These are phyloP conservation scores for Suillus tomentosus DNA, from an alignment of 768 basidiomycete genomes.

Conservation along the genomic window DNA sequence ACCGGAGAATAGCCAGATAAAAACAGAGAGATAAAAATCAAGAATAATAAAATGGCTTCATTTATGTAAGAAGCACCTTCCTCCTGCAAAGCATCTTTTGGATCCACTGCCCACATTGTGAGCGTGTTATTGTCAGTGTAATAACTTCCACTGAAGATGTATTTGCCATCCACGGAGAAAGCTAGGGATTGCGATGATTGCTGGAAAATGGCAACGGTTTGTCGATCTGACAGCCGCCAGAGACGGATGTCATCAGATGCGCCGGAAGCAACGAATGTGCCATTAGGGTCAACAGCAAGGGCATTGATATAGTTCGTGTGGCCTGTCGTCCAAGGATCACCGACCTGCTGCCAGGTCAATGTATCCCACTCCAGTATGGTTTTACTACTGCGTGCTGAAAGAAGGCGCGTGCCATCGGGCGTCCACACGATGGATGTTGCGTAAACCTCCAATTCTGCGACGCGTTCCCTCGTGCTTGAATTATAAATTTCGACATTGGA, in stretches of 20 bases:
- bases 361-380: background rate
- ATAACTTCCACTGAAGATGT: background rate
- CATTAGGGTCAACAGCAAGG: background rate
- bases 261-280: background rate
- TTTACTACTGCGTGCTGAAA: background rate
- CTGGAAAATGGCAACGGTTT: background rate
- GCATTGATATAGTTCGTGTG: background rate
- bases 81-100: background rate
- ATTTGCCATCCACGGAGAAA: background rate
- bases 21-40: background rate
- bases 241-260: background rate
- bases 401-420: background rate
- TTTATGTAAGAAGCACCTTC: background rate
- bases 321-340: background rate
- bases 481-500: background rate
- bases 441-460: background rate
- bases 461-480: background rate
- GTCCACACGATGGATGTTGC: background rate
- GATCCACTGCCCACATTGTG: background rate
- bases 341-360: background rate
- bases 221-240: background rate
- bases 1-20: background rate
- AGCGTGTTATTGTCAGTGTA: background rate
- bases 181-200: background rate
- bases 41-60: background rate